Evolutionary conservation across 2,329 filamentous ascomycete genomes (phyloP).

Genomic region (Curvularia eragrostidis): DNA sequence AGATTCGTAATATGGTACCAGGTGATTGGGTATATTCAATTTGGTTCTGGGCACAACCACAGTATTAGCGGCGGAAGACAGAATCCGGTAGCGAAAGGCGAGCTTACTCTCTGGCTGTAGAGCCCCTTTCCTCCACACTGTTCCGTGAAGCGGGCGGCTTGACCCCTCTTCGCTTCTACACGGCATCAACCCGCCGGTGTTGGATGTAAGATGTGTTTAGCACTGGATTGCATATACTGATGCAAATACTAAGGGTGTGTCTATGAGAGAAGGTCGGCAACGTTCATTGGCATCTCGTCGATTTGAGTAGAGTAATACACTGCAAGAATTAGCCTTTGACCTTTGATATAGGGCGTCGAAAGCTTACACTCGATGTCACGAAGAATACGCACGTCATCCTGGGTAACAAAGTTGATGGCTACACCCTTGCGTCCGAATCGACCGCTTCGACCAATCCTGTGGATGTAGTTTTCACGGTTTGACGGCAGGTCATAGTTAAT

Average conservation of each 20-base stretch:
- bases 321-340: slow-evolving; percentile 52
- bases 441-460: slow-evolving; percentile 94
- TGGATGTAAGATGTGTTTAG: not conserved
- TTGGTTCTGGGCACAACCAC: slow-evolving; percentile 12
- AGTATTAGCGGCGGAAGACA: slow-evolving; percentile 4
- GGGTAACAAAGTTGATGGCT: slow-evolving; percentile 99
- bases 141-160: slow-evolving; percentile 29
- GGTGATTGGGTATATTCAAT: slow-evolving; percentile 11
- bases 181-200: not conserved
- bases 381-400: slow-evolving; percentile 95
- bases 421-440: slow-evolving; percentile 98
- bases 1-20: slow-evolving; percentile 3
- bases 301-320: slow-evolving; percentile 97
- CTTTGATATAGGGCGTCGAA: not conserved
- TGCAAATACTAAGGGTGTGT: not conserved
- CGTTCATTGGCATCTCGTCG: slow-evolving; percentile 99
- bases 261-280: slow-evolving; percentile 45
- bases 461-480: slow-evolving; percentile 99
- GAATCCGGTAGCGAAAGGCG: not conserved
- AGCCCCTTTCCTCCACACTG: slow-evolving; percentile 47
- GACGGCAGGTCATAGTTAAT: slow-evolving; percentile 99
- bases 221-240: not conserved
- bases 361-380: slow-evolving; percentile 89
- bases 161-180: slow-evolving; percentile 3
- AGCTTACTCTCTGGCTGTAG: slow-evolving; percentile 40